Base-by-base conservation (phyloP, 163 green algal genomes). In the Chlorella variabilis region DNA sequence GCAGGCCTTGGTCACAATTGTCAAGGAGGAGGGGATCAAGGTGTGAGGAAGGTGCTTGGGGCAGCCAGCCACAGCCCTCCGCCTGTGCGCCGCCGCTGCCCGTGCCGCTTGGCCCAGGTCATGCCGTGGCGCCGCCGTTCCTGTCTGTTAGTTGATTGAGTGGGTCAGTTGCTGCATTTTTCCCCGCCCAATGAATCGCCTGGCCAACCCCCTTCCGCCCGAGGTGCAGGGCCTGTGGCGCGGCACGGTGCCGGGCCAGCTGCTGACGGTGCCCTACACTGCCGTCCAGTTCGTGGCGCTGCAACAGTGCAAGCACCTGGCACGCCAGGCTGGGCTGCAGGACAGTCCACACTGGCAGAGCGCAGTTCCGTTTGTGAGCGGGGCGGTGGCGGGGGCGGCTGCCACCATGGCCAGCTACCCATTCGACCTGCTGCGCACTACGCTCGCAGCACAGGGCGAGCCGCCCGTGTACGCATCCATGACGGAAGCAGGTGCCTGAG, bases 361-460 rank as follows among this genome's bases (percentile, higher is more conserved):
- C 11, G 36, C 80, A 18, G 59, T 97, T 3, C 97, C 95, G 0
- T 98, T 98, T 77, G 81, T 90, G 18, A 94, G 89, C 45, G 97
- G 97, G 0, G 95, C 93, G 0, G 25, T 96, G 38, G 95, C 97
- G 17, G 97, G 97, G 13, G 91, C 93, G 20, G 94, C 94, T 0
- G 97, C 93, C 33, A 99, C 97, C 9, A 63, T 98, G 17, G 93
- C 91, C 3, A 97, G 92, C 2, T 99, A 99, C 87, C 97, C 97
- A 27, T 98, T 99, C 85, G 97, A 99, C 89, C 87, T 99, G 36
- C 92, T 99, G 71, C 87, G 97, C 17, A 99, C 97, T 15, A 98
- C 93, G 2, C 84, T 99, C 59, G 97, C 97, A 34, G 96, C 96
- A 1, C 97, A 99, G 87, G 97, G 97, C 3, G 91, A 98, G 74